Evolutionary conservation across 176 grass and related monocot species (phyloP).

Genomic region (Rhipidocladum racemiflorum): DNA sequence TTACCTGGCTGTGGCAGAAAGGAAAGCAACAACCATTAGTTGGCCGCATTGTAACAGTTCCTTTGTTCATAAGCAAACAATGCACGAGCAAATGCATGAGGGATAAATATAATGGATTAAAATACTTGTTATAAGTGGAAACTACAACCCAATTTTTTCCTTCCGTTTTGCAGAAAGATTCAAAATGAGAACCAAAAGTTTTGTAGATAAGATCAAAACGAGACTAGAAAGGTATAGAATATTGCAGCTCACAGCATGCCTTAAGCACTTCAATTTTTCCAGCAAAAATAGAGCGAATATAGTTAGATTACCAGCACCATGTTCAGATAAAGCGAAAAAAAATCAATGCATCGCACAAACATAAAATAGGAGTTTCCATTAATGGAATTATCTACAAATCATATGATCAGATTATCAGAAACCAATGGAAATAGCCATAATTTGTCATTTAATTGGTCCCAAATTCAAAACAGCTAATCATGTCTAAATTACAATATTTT

Average conservation of each 20-base stretch:
- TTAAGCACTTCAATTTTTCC: not conserved
- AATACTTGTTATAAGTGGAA: not conserved
- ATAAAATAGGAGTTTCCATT: not conserved
- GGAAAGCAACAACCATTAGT: not conserved
- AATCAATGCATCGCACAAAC: not conserved
- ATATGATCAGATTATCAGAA: not conserved
- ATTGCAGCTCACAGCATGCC: not conserved
- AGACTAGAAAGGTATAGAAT: not conserved
- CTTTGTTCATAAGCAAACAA: conserved; percentile 10
- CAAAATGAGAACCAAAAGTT: not conserved
- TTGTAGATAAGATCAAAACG: not conserved
- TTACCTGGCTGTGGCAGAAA: not conserved
- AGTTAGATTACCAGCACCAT: conserved; percentile 2
- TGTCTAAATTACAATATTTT: not conserved
- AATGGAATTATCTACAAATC: not conserved
- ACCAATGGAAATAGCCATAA: not conserved
- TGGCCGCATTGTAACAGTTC: not conserved
- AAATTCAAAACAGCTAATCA: not conserved
- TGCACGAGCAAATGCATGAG: not conserved
- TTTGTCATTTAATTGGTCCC: not conserved
- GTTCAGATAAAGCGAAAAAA: not conserved
- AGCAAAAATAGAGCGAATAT: not conserved
- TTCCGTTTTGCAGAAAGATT: not conserved
- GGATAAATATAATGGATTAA: not conserved
- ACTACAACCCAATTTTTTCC: not conserved